Percentiles rank a stretch among this genome's conserved stretches.
phyloP scores from a whole-genome alignment of 2,329 filamentous ascomycete genomes.

The Verticillium dahliae region DNA sequence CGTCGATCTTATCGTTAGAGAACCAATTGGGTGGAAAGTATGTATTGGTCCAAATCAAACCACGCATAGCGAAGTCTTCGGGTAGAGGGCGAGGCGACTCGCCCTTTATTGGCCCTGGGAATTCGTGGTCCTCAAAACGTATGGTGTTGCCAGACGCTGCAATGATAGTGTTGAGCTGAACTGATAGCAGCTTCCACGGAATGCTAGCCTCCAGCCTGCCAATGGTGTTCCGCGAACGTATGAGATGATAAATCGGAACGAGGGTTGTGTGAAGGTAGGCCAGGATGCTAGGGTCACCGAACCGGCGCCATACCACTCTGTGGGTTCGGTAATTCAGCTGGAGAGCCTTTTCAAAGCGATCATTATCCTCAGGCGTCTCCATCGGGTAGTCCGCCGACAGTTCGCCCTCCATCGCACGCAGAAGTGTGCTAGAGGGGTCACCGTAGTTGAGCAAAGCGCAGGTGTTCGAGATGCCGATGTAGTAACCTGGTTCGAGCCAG shows the following conservation, averaged over 20 bases:
- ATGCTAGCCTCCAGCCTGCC: slow-evolving; percentile 32
- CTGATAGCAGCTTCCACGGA: slow-evolving; percentile 46
- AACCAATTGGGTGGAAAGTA: slow-evolving; percentile 59
- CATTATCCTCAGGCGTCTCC: neutral
- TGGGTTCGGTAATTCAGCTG: slow-evolving; percentile 37
- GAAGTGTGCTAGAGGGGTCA: neutral
- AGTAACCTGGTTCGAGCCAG: slow-evolving; percentile 48
- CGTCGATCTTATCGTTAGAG: slow-evolving; percentile 48
- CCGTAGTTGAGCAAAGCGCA: slow-evolving; percentile 49
- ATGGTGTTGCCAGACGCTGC: neutral
- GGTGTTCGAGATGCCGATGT: slow-evolving; percentile 51
- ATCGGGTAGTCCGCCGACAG: neutral
- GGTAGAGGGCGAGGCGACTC: slow-evolving; percentile 49
- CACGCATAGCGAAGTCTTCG: slow-evolving; percentile 63
- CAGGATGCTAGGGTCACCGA: slow-evolving; percentile 52
- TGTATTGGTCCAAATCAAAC: slow-evolving; percentile 51
- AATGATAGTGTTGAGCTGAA: slow-evolving; percentile 31
- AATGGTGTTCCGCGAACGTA: slow-evolving; percentile 22
- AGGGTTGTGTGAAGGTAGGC: slow-evolving; percentile 58
- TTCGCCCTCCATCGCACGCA: neutral
- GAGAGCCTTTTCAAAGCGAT: slow-evolving; percentile 23
- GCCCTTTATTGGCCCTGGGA: slow-evolving; percentile 39
- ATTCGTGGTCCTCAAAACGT: slow-evolving; percentile 25
- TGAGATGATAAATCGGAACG: slow-evolving; percentile 47
- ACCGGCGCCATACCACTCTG: slow-evolving; percentile 39